Conservation (phyloP, 768 basidiomycete genomes). For the Cystobasidiopsis lactophilus region DNA sequence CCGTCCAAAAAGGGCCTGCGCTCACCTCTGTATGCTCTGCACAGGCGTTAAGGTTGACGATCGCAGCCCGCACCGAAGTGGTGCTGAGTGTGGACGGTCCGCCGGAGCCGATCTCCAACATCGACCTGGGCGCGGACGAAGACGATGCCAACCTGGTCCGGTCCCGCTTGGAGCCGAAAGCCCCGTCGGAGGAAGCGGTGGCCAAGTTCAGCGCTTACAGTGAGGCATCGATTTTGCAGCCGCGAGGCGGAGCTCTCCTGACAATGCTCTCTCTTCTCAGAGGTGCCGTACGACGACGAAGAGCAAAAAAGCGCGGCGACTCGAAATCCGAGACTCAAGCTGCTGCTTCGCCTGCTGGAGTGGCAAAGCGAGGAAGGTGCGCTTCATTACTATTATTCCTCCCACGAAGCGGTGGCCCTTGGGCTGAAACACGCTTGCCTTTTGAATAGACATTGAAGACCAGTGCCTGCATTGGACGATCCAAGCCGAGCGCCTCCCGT, state of each 20-base stretch:
- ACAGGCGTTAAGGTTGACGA: slow-evolving; percentile 17
- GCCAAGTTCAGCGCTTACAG: slow-evolving; percentile 52
- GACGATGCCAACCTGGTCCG: slow-evolving; percentile 11
- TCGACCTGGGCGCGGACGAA: slow-evolving; percentile 11
- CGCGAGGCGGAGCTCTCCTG: no score
- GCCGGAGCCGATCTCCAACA: slow-evolving; percentile 2
- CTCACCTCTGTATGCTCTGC: background rate
- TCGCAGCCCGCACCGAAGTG: slow-evolving; percentile 24
- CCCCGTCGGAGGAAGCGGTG: slow-evolving; percentile 46
- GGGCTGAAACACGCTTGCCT: no score
- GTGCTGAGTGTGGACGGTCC: slow-evolving; percentile 18
- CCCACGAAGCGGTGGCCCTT: slow-evolving; percentile 23
- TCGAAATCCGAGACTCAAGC: slow-evolving; percentile 54
- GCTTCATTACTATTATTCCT: slow-evolving; percentile 1
- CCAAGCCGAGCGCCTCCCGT: slow-evolving; percentile 44
- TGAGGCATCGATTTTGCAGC: slow-evolving; percentile 28
- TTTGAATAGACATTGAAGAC: slow-evolving; percentile 21
- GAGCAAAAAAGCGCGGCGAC: slow-evolving; percentile 55
- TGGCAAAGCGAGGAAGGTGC: slow-evolving; percentile 50
- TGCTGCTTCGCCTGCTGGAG: slow-evolving; percentile 57
- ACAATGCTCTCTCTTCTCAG: slow-evolving; percentile 26
- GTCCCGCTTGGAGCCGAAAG: slow-evolving; percentile 4
- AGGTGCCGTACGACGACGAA: slow-evolving; percentile 51
- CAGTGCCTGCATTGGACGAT: slow-evolving; percentile 40
- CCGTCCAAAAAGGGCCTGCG: no score